Evolutionary conservation across 2,329 filamentous ascomycete species (phyloP).

Genomic region (Chrysoporthe cubensis): DNA sequence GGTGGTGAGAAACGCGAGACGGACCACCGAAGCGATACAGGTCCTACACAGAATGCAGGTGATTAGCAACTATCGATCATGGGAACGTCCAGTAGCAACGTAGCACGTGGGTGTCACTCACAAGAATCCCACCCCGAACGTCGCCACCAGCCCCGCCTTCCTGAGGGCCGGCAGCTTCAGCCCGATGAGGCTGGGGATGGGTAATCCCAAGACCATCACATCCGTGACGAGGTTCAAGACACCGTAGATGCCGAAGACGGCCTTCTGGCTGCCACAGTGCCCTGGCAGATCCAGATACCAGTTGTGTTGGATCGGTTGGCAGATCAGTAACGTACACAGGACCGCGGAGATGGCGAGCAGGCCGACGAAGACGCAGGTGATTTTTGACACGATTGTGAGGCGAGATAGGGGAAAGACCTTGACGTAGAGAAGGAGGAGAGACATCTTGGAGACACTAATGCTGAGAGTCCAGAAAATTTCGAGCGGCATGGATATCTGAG

Average conservation of each 20-base stretch:
- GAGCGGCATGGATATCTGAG: slow-evolving; percentile 18
- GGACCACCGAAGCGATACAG: slow-evolving; percentile 17
- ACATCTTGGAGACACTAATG: slow-evolving; percentile 24
- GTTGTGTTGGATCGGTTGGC: slow-evolving; percentile 34
- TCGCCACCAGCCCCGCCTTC: slow-evolving; percentile 20
- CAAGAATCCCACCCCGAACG: slow-evolving; percentile 19
- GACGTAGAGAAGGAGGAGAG: slow-evolving; percentile 22
- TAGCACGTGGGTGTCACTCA: not conserved
- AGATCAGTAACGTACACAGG: slow-evolving; percentile 29
- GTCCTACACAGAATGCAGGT: not conserved
- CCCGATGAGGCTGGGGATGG: slow-evolving; percentile 18
- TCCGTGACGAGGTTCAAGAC: slow-evolving; percentile 23
- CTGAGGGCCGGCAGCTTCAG: slow-evolving; percentile 15
- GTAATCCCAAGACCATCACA: slow-evolving; percentile 21
- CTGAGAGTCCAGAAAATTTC: slow-evolving; percentile 24
- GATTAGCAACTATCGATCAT: not conserved
- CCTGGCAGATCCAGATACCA: slow-evolving; percentile 33
- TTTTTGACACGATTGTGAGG: slow-evolving; percentile 23
- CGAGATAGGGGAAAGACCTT: slow-evolving; percentile 22
- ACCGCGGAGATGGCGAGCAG: slow-evolving; percentile 30
- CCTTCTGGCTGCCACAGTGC: slow-evolving; percentile 30
- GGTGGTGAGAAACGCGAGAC: slow-evolving; percentile 19
- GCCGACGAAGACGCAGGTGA: slow-evolving; percentile 29
- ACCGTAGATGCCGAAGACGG: slow-evolving; percentile 27
- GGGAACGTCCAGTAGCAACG: not conserved